Evolutionary conservation across 2,329 filamentous ascomycete species (phyloP).

Genomic region (Hymenoscyphus fructigenus): DNA sequence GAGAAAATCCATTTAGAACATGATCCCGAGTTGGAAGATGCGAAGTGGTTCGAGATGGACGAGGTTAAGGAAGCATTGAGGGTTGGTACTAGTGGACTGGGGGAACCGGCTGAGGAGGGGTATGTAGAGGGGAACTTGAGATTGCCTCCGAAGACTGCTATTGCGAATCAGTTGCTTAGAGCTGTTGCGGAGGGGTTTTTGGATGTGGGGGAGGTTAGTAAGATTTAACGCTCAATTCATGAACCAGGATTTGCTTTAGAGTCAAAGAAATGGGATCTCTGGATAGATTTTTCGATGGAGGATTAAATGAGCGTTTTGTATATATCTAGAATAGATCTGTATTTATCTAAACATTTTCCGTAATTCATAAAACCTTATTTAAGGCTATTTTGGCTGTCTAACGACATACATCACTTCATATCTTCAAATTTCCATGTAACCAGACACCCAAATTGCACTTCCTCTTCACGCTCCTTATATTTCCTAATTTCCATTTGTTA

Average conservation of each 20-base stretch:
- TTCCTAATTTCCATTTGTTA: not conserved
- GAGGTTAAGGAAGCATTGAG: slow-evolving; percentile 75
- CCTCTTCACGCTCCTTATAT: not conserved
- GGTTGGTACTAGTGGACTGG: slow-evolving; percentile 65
- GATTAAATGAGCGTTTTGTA: not conserved
- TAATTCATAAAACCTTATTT: not conserved
- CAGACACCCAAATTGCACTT: not conserved
- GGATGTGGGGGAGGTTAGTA: slow-evolving; percentile 25
- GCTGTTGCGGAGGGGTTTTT: slow-evolving; percentile 78
- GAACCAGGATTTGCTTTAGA: not conserved
- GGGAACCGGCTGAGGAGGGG: slow-evolving; percentile 59
- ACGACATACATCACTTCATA: not conserved
- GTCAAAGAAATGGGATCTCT: no score
- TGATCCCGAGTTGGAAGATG: slow-evolving; percentile 87
- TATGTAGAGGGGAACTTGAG: slow-evolving; percentile 77
- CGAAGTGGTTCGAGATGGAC: slow-evolving; percentile 82
- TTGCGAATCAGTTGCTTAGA: slow-evolving; percentile 83
- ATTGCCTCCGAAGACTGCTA: slow-evolving; percentile 82
- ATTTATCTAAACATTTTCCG: not conserved
- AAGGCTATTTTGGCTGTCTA: no score
- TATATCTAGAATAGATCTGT: not conserved
- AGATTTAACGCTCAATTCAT: slow-evolving; percentile 7
- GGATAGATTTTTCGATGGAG: not conserved
- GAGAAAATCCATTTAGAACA: slow-evolving; percentile 82
- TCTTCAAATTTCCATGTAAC: not conserved